A percentile compares a stretch with the other conserved stretches of the same genome.
These are phyloP conservation scores for Colletotrichum agaves DNA, from an alignment of 2,329 filamentous ascomycete species.

Conservation along the genomic window DNA sequence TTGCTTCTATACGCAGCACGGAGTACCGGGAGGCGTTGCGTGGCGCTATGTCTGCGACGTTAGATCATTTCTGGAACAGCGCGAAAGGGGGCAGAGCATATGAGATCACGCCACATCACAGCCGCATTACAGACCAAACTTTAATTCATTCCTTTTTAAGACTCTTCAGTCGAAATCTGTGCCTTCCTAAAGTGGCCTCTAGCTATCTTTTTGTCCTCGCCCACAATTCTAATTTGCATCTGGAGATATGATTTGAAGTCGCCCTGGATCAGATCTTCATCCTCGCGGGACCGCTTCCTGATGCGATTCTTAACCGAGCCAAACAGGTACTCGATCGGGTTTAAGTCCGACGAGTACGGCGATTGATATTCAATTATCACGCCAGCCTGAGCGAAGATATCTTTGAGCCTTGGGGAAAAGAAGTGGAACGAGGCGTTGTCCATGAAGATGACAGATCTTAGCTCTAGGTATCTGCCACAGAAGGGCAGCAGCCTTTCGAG, in stretches of 20 bases:
- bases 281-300: constrained; percentile 33
- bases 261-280: constrained; percentile 39
- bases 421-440: constrained; percentile 39
- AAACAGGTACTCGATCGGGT: constrained; percentile 38
- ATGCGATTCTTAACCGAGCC: constrained; percentile 38
- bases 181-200: constrained; percentile 35
- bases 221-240: constrained; percentile 38
- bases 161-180: neutral
- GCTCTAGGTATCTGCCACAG: constrained; percentile 36
- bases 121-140: neutral
- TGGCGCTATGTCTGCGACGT: constrained; percentile 30
- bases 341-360: constrained; percentile 36
- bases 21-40: constrained; percentile 24
- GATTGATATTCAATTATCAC: constrained; percentile 33
- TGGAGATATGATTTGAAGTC: constrained; percentile 40
- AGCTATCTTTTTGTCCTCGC: constrained; percentile 34
- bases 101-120: neutral
- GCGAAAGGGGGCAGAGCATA: neutral
- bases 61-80: constrained; percentile 19
- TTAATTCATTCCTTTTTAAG: neutral
- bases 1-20: constrained; percentile 21
- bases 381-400: constrained; percentile 31
- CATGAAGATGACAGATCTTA: constrained; percentile 39
- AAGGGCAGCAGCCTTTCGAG: constrained; percentile 37
- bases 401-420: constrained; percentile 30